Evolutionary conservation across 257 asterid species (phyloP).

Genomic region (Nicotiana undulata): DNA sequence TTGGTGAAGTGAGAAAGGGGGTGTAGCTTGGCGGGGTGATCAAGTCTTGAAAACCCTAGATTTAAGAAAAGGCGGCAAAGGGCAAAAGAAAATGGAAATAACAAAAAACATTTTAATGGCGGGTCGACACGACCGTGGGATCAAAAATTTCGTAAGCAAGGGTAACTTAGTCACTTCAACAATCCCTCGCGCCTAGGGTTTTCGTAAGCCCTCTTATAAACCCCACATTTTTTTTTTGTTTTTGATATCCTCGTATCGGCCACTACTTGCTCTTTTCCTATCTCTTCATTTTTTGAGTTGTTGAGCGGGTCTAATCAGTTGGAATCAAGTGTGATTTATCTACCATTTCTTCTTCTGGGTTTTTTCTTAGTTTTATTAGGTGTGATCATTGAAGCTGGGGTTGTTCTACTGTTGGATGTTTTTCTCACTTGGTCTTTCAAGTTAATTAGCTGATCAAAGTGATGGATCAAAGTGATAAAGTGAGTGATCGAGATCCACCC

Average conservation of each 20-base stretch:
- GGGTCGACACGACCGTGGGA: constrained; percentile 19
- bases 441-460: not conserved
- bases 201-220: constrained; percentile 37
- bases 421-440: constrained; percentile 9
- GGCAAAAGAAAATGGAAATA: not conserved
- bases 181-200: constrained; percentile 63
- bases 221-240: not conserved
- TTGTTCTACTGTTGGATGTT: not conserved
- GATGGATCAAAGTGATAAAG: constrained; percentile 89
- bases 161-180: constrained; percentile 37
- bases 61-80: not conserved
- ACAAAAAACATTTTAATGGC: constrained; percentile 16
- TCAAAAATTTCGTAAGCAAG: constrained; percentile 9
- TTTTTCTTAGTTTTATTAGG: not conserved
- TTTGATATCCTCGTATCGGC: constrained; percentile 4
- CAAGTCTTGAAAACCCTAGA: not conserved
- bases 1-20: not conserved
- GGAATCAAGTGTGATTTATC: not conserved
- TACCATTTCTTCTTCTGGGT: not conserved
- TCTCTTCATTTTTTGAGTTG: not conserved
- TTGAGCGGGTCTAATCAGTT: not conserved
- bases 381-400: not conserved
- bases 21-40: not conserved
- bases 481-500: constrained; percentile 40
- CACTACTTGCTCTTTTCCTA: not conserved